phyloP scores from a whole-genome alignment of 2,329 filamentous ascomycete genomes.

The Penicillium sp. region DNA sequence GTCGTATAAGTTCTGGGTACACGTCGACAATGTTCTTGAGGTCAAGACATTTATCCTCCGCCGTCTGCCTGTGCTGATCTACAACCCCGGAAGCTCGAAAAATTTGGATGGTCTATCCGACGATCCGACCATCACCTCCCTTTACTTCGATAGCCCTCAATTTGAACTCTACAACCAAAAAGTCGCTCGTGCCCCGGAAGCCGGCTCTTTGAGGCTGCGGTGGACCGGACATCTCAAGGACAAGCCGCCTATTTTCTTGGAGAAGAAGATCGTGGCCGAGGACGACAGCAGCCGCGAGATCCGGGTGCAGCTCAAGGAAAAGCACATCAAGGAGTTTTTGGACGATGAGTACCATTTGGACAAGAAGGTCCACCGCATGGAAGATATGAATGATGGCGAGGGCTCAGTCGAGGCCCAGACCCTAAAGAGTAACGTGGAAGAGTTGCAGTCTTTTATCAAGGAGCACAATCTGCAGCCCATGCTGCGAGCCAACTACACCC shows the following conservation, averaged over 20 bases:
- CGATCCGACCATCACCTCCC: conserved; percentile 88
- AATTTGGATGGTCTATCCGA: conserved; percentile 73
- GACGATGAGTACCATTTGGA: conserved; percentile 88
- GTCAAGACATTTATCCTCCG: conserved; percentile 95
- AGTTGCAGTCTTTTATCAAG: conserved; percentile 78
- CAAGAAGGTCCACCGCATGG: conserved; percentile 83
- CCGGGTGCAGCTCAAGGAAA: conserved; percentile 85
- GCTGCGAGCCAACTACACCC: conserved; percentile 86
- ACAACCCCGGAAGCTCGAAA: conserved; percentile 83
- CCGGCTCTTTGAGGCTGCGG: conserved; percentile 79
- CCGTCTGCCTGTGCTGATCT: conserved; percentile 85
- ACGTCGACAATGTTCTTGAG: conserved; percentile 91
- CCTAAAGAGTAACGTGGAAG: conserved; percentile 71
- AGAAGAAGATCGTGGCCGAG: conserved; percentile 83
- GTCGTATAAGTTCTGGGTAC: conserved; percentile 96
- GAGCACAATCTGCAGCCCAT: conserved; percentile 79
- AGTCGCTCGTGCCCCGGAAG: conserved; percentile 72
- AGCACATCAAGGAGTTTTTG: conserved; percentile 86
- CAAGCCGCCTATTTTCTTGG: conserved; percentile 78
- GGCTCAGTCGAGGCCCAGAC: conserved; percentile 63
- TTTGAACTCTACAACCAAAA: conserved; percentile 88
- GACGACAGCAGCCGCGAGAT: conserved; percentile 77
- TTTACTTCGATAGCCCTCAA: conserved; percentile 89
- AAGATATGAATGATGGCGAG: conserved; percentile 70
- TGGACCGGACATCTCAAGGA: conserved; percentile 87